Base-by-base conservation (phyloP, 2,329 filamentous ascomycete species). In the Diplodia corticola region DNA sequence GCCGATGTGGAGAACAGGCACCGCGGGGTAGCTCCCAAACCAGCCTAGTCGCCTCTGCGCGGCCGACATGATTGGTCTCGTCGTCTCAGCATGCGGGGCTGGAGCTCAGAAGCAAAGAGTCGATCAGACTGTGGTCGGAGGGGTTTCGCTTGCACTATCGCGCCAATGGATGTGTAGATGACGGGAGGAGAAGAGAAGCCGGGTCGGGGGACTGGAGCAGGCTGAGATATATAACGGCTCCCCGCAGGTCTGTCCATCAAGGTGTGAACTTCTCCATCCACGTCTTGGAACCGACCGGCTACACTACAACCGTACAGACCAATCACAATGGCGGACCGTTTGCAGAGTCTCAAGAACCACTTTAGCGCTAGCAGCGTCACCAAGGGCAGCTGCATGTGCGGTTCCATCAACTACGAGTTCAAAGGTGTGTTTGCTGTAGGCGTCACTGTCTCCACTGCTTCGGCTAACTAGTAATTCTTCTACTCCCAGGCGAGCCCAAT, bases 401-500 rank as follows among this genome's bases (percentile, higher is more conserved):
- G 69, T 15, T 63, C 65, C 20, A 69, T 74, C 30, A 67, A 64
- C 64, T 75, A 74, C 63, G 70, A 73, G 55, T 75, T 73, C 68
- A 73, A 70, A 4, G 73, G 72, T 66, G 69, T 68, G 64, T 65
- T 15, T 50, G 12, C 28, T 20, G 26, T 4, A n/a, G 22, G 2
- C 20, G 15, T 20, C 22, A 6, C 6, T 51, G 67, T 67, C 35
- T 67, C 68, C 53, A 26, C 17, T 35, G 26, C 44, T 17, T 20
- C 20, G 3, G n/a, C 55, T 60, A 26, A 37, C n/a, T 22, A 10
- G 37, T 1, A 5, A 5, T 33, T n/a, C 37, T 37, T 12, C 17
- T 17, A 5, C 10, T 12, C 15, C 24, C 63, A 84, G 82, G 77
- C 12, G 79, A 83, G 44, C 73, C 79, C 4, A 76, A 73, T 17